phyloP scores from a whole-genome alignment of 805 yeast species.

The Candida qinlingensis region DNA sequence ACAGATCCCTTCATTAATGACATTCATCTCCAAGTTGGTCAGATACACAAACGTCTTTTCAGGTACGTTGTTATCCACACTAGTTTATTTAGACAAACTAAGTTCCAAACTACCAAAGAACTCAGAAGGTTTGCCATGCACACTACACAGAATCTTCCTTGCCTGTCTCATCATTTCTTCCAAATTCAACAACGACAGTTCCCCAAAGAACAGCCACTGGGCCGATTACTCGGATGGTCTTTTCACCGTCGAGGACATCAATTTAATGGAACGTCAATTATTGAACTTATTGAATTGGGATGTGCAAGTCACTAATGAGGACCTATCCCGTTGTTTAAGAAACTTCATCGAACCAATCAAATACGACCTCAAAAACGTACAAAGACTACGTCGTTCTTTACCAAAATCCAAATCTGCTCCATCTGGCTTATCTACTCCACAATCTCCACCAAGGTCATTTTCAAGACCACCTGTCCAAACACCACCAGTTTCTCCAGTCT shows the following conservation, averaged over 20 bases:
- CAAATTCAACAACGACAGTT: constrained; percentile 71
- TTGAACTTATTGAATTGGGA: constrained; percentile 69
- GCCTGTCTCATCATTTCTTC: constrained; percentile 71
- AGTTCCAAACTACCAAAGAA: constrained; percentile 58
- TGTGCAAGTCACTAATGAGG: constrained; percentile 58
- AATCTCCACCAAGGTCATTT: neutral
- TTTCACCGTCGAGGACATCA: constrained; percentile 62
- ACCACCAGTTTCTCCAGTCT: constrained; percentile 11
- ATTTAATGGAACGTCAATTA: constrained; percentile 76
- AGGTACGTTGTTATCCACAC: constrained; percentile 69
- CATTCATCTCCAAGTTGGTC: constrained; percentile 66
- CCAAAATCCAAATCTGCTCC: constrained; percentile 4
- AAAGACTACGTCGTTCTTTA: constrained; percentile 18
- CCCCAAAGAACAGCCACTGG: constrained; percentile 79
- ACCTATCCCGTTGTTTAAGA: constrained; percentile 59
- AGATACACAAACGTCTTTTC: constrained; percentile 76
- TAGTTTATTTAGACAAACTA: constrained; percentile 60
- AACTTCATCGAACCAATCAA: constrained; percentile 76
- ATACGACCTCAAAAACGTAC: constrained; percentile 31
- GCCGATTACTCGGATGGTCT: constrained; percentile 72
- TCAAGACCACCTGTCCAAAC: constrained; percentile 5
- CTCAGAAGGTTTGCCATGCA: constrained; percentile 74
- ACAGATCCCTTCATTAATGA: constrained; percentile 58
- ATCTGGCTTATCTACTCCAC: neutral
- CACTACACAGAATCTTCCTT: constrained; percentile 71